Conservation (phyloP, 768 basidiomycete genomes). For the Dentipellis fragilis region DNA sequence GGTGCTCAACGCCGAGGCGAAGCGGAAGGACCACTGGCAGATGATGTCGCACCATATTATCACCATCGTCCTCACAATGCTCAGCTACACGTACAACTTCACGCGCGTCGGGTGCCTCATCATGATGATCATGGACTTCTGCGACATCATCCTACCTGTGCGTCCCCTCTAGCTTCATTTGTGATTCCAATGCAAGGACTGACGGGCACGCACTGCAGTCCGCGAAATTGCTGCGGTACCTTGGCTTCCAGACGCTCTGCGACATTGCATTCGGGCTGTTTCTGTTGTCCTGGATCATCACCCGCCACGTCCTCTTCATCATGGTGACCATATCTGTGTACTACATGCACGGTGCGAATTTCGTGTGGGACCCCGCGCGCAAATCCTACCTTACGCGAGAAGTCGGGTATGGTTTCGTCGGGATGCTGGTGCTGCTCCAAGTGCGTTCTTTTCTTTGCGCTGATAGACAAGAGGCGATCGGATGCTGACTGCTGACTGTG, state of each 20-base stretch:
- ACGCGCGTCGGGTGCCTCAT: constrained; percentile 86
- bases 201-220: constrained; percentile 32
- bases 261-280: constrained; percentile 75
- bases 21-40: constrained; percentile 86
- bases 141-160: constrained; percentile 88
- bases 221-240: constrained; percentile 91
- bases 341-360: constrained; percentile 38
- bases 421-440: constrained; percentile 51
- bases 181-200: not conserved
- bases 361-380: constrained; percentile 46
- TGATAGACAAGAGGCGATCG: not conserved
- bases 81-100: constrained; percentile 75
- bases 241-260: constrained; percentile 49
- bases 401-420: constrained; percentile 38
- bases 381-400: constrained; percentile 45
- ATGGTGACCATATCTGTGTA: constrained; percentile 56
- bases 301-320: constrained; percentile 77
- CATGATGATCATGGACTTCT: constrained; percentile 89
- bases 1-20: constrained; percentile 86
- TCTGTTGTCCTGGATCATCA: constrained; percentile 83
- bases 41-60: constrained; percentile 97
- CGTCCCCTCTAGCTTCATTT: constrained; percentile 23
- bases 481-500: constrained; percentile 2
- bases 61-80: constrained; percentile 65
- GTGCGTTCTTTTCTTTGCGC: constrained; percentile 25